Evolutionary conservation across 1,284 basidiomycete species (phyloP).

Genomic region (Cutaneotrichosporon arboriforme): DNA sequence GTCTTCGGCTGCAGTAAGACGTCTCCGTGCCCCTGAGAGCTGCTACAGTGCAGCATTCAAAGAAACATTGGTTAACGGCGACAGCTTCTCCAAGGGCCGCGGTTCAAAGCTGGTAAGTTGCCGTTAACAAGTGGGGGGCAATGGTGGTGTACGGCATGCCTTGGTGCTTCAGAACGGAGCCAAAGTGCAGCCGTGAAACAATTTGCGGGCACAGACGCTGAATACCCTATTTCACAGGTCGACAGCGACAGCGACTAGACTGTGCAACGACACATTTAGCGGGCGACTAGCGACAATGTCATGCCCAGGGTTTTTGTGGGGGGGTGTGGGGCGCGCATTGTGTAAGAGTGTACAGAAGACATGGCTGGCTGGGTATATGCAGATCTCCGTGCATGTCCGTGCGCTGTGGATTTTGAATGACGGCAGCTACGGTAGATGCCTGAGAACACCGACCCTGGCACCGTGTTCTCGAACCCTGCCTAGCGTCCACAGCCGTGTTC

Average conservation of each 20-base stretch:
- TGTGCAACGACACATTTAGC: not conserved
- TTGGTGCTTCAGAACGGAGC: not conserved
- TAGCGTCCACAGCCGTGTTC: too few species aligned
- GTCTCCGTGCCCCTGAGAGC: not conserved
- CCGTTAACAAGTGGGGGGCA: not conserved
- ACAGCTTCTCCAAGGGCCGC: constrained; percentile 1
- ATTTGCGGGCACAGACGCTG: not conserved
- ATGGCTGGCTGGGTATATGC: too few species aligned
- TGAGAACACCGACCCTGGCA: too few species aligned
- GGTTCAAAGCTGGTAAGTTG: constrained; percentile 10
- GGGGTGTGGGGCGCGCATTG: too few species aligned
- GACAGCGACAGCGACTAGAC: constrained; percentile 2
- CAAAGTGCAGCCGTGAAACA: not conserved
- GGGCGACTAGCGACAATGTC: not conserved
- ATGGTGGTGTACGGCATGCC: not conserved
- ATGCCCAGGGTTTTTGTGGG: too few species aligned
- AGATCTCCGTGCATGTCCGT: too few species aligned
- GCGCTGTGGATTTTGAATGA: too few species aligned
- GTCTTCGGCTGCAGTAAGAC: not conserved
- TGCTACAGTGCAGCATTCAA: not conserved
- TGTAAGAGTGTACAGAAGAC: too few species aligned
- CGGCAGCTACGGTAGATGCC: too few species aligned
- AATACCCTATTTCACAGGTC: not conserved
- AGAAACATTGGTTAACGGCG: not conserved
- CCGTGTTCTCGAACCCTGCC: too few species aligned